Percentiles rank a stretch among this genome's conserved stretches.
phyloP scores from a whole-genome alignment of 2,329 filamentous ascomycete genomes.

The Aspergillus tubingensis region DNA sequence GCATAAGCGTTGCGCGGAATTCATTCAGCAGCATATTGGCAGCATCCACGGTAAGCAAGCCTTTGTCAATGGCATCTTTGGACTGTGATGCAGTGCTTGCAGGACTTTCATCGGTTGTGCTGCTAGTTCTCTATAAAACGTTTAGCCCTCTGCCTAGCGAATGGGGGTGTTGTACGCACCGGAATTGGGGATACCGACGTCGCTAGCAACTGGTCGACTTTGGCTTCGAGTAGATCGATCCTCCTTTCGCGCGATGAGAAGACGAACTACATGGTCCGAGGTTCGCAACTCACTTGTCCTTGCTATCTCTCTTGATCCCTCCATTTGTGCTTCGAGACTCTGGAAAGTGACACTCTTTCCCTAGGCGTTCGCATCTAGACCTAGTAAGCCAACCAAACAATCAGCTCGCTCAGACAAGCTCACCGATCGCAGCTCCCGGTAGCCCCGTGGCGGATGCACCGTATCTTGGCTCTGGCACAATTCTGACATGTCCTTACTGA shows the following conservation, averaged over 20 bases:
- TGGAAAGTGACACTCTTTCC: neutral
- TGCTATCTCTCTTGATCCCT: neutral
- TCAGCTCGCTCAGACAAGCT: neutral
- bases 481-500: slow-evolving; percentile 1
- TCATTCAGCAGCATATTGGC: slow-evolving; percentile 29
- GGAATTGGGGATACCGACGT: neutral
- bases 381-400: neutral
- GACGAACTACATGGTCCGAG: neutral
- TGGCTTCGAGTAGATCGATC: neutral
- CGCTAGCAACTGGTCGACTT: neutral
- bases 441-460: neutral
- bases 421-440: neutral
- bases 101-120: neutral
- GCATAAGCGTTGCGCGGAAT: slow-evolving; percentile 39
- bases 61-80: slow-evolving; percentile 23
- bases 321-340: neutral
- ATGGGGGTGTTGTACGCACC: neutral
- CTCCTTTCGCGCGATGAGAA: neutral
- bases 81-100: neutral
- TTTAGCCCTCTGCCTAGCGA: neutral
- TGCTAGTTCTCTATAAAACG: neutral
- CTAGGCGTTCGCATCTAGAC: neutral
- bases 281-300: neutral
- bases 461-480: neutral
- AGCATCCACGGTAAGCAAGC: slow-evolving; percentile 19